phyloP scores from a whole-genome alignment of 257 asterid genomes.

The Oldenlandia corymbosa region DNA sequence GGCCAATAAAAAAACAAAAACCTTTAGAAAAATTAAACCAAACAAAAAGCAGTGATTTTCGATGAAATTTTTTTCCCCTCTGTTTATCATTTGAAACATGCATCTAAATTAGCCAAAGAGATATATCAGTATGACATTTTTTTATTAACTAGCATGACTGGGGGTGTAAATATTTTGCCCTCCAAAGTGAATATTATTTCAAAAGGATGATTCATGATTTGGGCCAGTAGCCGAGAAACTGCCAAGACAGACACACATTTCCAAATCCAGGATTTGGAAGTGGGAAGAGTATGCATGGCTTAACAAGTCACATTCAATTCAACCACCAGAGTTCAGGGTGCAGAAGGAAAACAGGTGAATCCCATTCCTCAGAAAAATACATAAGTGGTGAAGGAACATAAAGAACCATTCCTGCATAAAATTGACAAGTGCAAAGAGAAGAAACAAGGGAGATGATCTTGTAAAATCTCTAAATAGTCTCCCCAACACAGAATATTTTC shows the following conservation, averaged over 20 bases:
- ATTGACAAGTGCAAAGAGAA: neutral
- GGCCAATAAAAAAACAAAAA: too few species aligned
- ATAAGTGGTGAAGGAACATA: neutral
- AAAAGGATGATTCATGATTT: neutral
- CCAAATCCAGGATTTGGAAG: neutral
- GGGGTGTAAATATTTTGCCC: neutral
- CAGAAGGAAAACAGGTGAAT: neutral
- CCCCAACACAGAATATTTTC: neutral
- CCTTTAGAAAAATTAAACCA: too few species aligned
- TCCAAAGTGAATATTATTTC: neutral
- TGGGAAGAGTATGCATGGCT: neutral
- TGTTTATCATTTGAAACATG: neutral
- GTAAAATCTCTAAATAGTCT: neutral
- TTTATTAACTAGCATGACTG: neutral
- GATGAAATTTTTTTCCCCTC: neutral
- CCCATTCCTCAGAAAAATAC: neutral
- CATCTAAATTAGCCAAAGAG: neutral
- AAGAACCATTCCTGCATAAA: neutral
- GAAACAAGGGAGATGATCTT: neutral
- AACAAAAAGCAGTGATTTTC: too few species aligned
- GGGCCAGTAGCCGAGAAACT: neutral
- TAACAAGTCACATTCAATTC: too few species aligned
- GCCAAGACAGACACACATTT: neutral
- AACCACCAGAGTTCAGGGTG: too few species aligned
- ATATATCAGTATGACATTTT: neutral